phyloP scores from a whole-genome alignment of 345 rosid genomes.

The Lepidium aucheri region DNA sequence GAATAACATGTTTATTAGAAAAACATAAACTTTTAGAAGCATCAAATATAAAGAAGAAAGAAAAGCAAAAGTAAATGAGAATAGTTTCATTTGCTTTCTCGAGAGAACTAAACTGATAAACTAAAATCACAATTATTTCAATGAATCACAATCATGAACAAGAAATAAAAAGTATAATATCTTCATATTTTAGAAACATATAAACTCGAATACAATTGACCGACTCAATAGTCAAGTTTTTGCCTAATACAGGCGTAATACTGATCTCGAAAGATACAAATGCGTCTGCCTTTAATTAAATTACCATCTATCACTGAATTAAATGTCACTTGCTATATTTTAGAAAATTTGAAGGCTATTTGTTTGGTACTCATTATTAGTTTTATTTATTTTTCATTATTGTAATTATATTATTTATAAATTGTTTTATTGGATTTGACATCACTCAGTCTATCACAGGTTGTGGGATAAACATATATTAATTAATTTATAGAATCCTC shows the following conservation, averaged over 20 bases:
- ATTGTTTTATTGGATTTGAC: slow-evolving; percentile 8
- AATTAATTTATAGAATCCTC: slow-evolving; percentile 1
- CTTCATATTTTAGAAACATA: too few relatives aligned
- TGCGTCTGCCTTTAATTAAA: too few relatives aligned
- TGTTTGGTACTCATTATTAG: background rate
- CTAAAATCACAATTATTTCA: background rate
- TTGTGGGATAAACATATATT: background rate
- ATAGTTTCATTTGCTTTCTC: background rate
- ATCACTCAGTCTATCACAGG: background rate
- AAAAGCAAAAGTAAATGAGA: slow-evolving; percentile 9
- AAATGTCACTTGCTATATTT: too few relatives aligned
- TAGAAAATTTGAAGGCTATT: slow-evolving; percentile 5
- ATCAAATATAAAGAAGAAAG: slow-evolving; percentile 2
- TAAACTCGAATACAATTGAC: too few relatives aligned
- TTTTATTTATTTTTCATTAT: background rate
- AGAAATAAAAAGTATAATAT: too few relatives aligned
- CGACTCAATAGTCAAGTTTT: too few relatives aligned
- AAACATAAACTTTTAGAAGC: slow-evolving; percentile 16
- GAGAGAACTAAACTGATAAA: background rate
- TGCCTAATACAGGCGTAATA: too few relatives aligned
- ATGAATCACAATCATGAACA: too few relatives aligned
- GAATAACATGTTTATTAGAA: background rate
- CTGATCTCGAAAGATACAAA: too few relatives aligned
- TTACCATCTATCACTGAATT: too few relatives aligned
- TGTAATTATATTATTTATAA: background rate